Conservation (phyloP, 768 basidiomycete species). For the Collybiopsis luxurians region DNA sequence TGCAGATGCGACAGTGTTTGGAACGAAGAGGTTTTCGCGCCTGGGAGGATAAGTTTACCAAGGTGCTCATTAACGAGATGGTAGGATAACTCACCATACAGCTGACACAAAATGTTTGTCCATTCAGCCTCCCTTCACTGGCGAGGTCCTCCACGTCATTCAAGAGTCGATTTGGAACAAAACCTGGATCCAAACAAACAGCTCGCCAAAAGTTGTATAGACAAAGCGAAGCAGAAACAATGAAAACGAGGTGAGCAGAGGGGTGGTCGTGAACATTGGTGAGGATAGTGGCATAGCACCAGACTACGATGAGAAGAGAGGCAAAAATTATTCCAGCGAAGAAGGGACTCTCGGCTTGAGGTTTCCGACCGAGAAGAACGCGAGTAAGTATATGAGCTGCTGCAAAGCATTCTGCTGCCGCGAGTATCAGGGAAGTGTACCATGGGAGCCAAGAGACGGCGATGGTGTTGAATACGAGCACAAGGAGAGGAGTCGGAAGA, state of each 20-base stretch:
- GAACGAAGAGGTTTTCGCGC: conserved; percentile 89
- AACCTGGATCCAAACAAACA: conserved; percentile 84
- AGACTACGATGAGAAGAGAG: conserved; percentile 85
- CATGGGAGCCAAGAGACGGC: conserved; percentile 67
- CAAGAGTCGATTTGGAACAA: neutral
- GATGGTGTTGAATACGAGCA: conserved; percentile 80
- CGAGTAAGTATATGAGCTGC: conserved; percentile 93
- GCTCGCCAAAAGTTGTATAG: conserved; percentile 90
- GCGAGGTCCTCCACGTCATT: conserved; percentile 75
- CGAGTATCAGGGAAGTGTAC: conserved; percentile 85
- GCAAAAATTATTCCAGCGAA: conserved; percentile 88
- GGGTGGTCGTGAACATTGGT: conserved; percentile 77
- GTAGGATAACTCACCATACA: conserved; percentile 68
- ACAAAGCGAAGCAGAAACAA: conserved; percentile 66
- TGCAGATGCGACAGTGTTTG: conserved; percentile 92
- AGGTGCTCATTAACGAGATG: neutral
- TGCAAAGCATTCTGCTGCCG: conserved; percentile 83
- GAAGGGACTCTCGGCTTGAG: conserved; percentile 89
- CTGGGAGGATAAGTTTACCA: conserved; percentile 28
- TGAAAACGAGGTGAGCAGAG: conserved; percentile 75
- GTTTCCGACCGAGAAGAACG: conserved; percentile 78
- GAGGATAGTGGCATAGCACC: conserved; percentile 77
- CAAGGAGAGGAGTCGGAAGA: conserved; percentile 77
- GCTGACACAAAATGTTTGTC: conserved; percentile 93
- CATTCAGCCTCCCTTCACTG: conserved; percentile 84